These are phyloP conservation scores for Phytophthora cactorum DNA, from an alignment of 352 stramenopile species.

Conservation along the genomic window DNA sequence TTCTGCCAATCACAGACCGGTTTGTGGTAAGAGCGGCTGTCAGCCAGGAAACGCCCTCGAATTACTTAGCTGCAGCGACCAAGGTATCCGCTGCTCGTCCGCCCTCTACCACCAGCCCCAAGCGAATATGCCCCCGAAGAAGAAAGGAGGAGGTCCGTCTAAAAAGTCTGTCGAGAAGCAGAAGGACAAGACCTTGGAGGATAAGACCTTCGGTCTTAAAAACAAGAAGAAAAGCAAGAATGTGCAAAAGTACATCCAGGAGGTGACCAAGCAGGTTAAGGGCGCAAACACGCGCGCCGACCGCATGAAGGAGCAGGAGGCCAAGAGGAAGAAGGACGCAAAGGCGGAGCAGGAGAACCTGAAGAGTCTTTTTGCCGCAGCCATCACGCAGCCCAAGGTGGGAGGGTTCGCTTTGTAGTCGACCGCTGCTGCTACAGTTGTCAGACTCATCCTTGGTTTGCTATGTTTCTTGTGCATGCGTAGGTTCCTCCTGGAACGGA, in stretches of 20 bases:
- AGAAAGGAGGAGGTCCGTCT: conserved; percentile 53
- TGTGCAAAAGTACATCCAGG: conserved; percentile 94
- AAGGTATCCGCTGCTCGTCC: conserved; percentile 20
- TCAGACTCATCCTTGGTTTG: conserved; percentile 6
- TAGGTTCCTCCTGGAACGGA: conserved; percentile 88
- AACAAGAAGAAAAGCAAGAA: conserved; percentile 99
- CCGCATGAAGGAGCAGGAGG: conserved; percentile 77
- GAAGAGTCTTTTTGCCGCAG: conserved; percentile 83
- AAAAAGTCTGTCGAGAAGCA: conserved; percentile 93
- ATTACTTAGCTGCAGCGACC: conserved; percentile 9
- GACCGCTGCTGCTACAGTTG: not conserved
- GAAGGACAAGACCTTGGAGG: conserved; percentile 95
- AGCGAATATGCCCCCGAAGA: conserved; percentile 81
- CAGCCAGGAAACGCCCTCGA: conserved; percentile 30
- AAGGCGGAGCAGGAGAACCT: conserved; percentile 88
- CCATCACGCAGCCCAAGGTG: conserved; percentile 90
- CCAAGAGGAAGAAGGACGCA: conserved; percentile 80
- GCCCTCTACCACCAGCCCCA: not conserved
- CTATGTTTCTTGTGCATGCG: conserved; percentile 9
- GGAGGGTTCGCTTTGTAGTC: not conserved
- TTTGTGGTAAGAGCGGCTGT: conserved; percentile 21
- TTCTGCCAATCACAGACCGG: conserved; percentile 23
- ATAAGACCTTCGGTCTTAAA: conserved; percentile 99
- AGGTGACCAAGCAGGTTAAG: conserved; percentile 92
- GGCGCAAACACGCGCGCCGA: conserved; percentile 79